Evolutionary conservation across 2,329 filamentous ascomycete species (phyloP), one percentile per base, ranked within the genome.

Genomic region (Ciborinia camelliae): DNA sequence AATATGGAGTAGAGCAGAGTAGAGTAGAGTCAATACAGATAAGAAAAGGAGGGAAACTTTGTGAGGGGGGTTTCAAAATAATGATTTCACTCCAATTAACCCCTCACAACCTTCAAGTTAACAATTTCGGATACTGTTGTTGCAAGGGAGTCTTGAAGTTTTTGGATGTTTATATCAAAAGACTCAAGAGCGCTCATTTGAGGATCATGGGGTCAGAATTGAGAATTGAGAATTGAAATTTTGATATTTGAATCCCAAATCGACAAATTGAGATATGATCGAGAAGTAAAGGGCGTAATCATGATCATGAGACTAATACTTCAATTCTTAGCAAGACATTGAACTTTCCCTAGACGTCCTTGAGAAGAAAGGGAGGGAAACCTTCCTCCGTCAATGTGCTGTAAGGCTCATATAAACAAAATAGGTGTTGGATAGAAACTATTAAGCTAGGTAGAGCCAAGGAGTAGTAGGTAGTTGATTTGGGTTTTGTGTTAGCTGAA

Each of bases 291-390:
- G 54, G 54, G 39, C 26, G 37, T 18, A 5, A 15, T 12, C 15
- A 18, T 18, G 20, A 32, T 45, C 54, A 32, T 45, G 28, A 57
- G 14, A 45, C 39, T 15, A 45, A 45, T 23, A 30, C 54, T 32
- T 32, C 39, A 10, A 18, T 45, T 45, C 53, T 45, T 43, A 57
- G 53, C 12, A 57, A 57, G 54, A 57, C 54, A 58, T 18, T 14
- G 23, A 10, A 23, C 7, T 23, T 48, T 48, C 26, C n/a, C n/a
- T n/a, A n/a, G n/a, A n/a, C 12, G 45, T 48, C 18, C 28, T 58
- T 35, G 8, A 28, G 18, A n/a, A 14, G 28, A 45, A 58, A 30
- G 39, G 39, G 26, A n/a, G 18, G 26, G 37, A n/a, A 43, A 43
- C 18, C 20, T 45, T 9, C 39, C 14, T 57, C 39, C 14, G 39